Conservation (phyloP, 306 rosid genomes). For the Castanopsis chinensis region DNA sequence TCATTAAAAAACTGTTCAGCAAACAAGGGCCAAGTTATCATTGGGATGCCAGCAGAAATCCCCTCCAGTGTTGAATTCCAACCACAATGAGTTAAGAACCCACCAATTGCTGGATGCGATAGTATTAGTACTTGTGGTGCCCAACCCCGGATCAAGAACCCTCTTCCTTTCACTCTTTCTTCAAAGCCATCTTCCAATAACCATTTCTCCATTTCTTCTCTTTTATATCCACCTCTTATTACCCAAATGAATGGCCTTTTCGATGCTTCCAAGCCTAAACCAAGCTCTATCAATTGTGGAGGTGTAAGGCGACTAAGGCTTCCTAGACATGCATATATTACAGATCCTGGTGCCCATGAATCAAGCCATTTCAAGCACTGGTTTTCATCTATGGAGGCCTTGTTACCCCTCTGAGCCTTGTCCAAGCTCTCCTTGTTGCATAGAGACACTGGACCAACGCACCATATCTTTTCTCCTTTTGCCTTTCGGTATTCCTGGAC, state of each 20-base stretch:
- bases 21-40: conserved; percentile 66
- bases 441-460: conserved; percentile 24
- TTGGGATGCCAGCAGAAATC: conserved; percentile 46
- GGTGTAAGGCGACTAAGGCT: conserved; percentile 46
- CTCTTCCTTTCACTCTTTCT: conserved; percentile 46
- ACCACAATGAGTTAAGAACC: conserved; percentile 65
- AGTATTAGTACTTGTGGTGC: conserved; percentile 63
- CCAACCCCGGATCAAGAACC: conserved; percentile 63
- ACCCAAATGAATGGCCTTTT: conserved; percentile 67
- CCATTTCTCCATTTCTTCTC: conserved; percentile 44
- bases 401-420: conserved; percentile 52
- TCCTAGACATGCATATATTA: conserved; percentile 60
- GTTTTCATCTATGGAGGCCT: conserved; percentile 28
- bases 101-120: conserved; percentile 46
- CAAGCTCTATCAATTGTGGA: conserved; percentile 48
- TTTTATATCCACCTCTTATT: conserved; percentile 33
- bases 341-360: conserved; percentile 34
- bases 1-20: conserved; percentile 40
- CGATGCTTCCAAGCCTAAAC: conserved; percentile 56
- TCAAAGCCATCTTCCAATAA: conserved; percentile 33
- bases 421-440: neutral
- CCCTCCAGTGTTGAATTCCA: conserved; percentile 72
- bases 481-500: conserved; percentile 12
- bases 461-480: conserved; percentile 23
- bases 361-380: conserved; percentile 52